Conservation (phyloP, 192 early-diverging fungal species). For the Backusella tuberculispora region DNA sequence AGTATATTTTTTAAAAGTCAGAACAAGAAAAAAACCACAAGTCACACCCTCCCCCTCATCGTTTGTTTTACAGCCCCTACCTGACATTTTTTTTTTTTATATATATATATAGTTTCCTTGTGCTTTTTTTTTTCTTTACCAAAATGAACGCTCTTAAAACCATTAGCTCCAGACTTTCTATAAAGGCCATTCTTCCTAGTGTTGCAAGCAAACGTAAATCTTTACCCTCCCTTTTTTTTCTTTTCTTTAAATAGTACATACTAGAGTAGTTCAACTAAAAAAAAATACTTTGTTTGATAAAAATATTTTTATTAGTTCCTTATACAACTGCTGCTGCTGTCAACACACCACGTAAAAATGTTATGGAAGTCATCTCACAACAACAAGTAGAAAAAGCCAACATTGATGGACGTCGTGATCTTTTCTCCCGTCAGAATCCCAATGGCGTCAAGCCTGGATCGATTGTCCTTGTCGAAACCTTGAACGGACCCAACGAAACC, state of each 20-base stretch:
- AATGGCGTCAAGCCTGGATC: conserved; percentile 64
- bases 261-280: not conserved
- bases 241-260: too few species aligned
- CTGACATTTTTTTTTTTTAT: not conserved
- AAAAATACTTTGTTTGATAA: not conserved
- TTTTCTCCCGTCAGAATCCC: conserved; percentile 64
- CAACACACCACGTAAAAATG: conserved; percentile 45
- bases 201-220: conserved; percentile 14
- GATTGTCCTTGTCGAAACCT: conserved; percentile 70
- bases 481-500: conserved; percentile 55
- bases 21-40: too few species aligned
- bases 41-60: not conserved
- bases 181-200: not conserved
- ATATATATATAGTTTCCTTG: too few species aligned
- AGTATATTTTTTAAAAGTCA: too few species aligned
- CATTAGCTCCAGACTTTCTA: not conserved
- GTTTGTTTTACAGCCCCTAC: not conserved
- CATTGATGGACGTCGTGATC: conserved; percentile 58
- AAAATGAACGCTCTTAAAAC: conserved; percentile 26
- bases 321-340: conserved; percentile 23
- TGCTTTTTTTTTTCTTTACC: not conserved
- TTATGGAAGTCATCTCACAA: conserved; percentile 69
- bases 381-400: conserved; percentile 62
- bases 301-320: not conserved
- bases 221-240: not conserved